Conservation (phyloP, 768 basidiomycete genomes). For the Lactarius quietus region DNA sequence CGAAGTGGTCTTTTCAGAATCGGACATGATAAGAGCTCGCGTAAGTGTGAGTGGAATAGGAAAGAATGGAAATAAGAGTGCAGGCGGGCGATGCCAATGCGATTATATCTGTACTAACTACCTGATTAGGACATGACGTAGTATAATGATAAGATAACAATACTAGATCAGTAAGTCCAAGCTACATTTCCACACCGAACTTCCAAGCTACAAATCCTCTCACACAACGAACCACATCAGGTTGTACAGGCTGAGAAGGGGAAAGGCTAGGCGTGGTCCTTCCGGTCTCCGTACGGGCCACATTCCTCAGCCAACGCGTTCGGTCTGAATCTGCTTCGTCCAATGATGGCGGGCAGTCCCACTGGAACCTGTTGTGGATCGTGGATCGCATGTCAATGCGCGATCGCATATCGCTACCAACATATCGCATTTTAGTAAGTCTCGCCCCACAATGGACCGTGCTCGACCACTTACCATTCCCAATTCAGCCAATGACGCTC, state of each 20-base stretch:
- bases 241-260: neutral
- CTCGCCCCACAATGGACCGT: neutral
- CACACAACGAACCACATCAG: constrained; percentile 22
- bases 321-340: constrained; percentile 40
- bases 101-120: constrained; percentile 11
- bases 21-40: constrained; percentile 55
- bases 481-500: constrained; percentile 66
- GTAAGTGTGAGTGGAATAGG: constrained; percentile 6
- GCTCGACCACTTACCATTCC: constrained; percentile 47
- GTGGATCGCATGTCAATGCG: constrained; percentile 58
- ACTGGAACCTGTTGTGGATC: constrained; percentile 45
- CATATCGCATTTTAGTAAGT: neutral
- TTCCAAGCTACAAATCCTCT: constrained; percentile 27
- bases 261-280: neutral
- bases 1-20: constrained; percentile 45
- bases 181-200: neutral
- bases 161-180: no score
- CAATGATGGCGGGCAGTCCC: constrained; percentile 45
- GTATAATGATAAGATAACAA: neutral
- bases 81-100: neutral
- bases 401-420: constrained; percentile 67
- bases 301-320: constrained; percentile 47
- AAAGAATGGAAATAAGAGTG: constrained; percentile 7
- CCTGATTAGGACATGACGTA: constrained; percentile 6
- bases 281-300: constrained; percentile 1